Evolutionary conservation across 768 basidiomycete genomes (phyloP).

Genomic region (Tricholoma terreum): DNA sequence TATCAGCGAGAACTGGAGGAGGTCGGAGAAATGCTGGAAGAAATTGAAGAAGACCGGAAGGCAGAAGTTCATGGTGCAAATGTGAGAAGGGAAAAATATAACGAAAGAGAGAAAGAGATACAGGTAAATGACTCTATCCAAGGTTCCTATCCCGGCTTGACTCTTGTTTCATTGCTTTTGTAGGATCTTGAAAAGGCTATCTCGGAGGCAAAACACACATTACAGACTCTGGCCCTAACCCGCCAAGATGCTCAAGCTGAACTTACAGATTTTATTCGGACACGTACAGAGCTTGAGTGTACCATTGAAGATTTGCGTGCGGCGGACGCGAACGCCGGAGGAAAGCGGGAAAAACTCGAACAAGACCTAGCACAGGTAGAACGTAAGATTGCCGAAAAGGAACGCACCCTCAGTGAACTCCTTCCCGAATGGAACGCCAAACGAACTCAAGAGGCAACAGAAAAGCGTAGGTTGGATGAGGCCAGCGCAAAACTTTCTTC

Average conservation of each 20-base stretch:
- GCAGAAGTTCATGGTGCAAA: slow-evolving; percentile 85
- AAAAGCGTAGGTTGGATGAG: slow-evolving; percentile 70
- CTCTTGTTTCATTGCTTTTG: background rate
- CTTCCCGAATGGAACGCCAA: slow-evolving; percentile 69
- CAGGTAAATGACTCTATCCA: slow-evolving; percentile 49
- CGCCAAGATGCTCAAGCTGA: slow-evolving; percentile 79
- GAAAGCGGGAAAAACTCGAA: slow-evolving; percentile 60
- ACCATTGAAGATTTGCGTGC: slow-evolving; percentile 72
- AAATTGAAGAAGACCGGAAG: slow-evolving; percentile 79
- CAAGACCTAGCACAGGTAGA: slow-evolving; percentile 62
- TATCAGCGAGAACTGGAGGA: slow-evolving; percentile 91
- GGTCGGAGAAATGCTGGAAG: slow-evolving; percentile 78
- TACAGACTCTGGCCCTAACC: slow-evolving; percentile 67
- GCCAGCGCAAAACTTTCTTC: slow-evolving; percentile 67
- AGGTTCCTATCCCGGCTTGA: background rate
- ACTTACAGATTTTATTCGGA: slow-evolving; percentile 80
- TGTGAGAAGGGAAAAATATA: slow-evolving; percentile 76
- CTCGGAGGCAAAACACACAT: slow-evolving; percentile 61
- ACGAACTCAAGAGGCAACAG: slow-evolving; percentile 45
- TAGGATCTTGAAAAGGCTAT: slow-evolving; percentile 76
- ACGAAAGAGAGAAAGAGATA: slow-evolving; percentile 79
- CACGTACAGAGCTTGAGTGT: slow-evolving; percentile 85
- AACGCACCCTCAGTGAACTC: slow-evolving; percentile 58
- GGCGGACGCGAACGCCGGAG: slow-evolving; percentile 61
- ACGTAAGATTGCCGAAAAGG: slow-evolving; percentile 58